Evolutionary conservation across 257 asterid genomes (phyloP).

Genomic region (Haberlea rhodopensis): DNA sequence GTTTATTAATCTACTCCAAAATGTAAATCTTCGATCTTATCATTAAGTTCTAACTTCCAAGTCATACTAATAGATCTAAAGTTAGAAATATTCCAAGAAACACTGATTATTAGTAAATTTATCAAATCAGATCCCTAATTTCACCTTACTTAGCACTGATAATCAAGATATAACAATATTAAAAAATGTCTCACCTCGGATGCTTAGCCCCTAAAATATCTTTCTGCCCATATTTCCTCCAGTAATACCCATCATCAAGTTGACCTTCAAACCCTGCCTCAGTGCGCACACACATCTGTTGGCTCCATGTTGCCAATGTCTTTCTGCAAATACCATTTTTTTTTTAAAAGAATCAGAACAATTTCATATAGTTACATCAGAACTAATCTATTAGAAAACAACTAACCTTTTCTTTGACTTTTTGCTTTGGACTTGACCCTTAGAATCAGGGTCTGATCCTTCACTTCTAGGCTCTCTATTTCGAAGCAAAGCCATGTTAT

Average conservation of each 20-base stretch:
- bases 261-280: conserved; percentile 50
- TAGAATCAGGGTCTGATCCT: conserved; percentile 33
- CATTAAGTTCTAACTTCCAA: neutral
- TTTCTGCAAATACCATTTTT: conserved; percentile 50
- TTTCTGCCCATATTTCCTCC: conserved; percentile 97
- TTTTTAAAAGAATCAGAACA: neutral
- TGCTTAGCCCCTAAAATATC: conserved; percentile 67
- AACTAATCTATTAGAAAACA: neutral
- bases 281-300: conserved; percentile 43
- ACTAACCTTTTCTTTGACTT: conserved; percentile 58
- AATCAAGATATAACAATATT: neutral
- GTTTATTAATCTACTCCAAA: neutral
- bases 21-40: neutral
- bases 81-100: conserved; percentile 1
- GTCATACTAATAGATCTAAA: neutral
- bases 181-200: conserved; percentile 56
- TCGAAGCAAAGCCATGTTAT: conserved; percentile 29
- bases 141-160: neutral
- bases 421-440: conserved; percentile 28
- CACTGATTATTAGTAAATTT: neutral
- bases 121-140: neutral
- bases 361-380: conserved; percentile 1
- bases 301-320: conserved; percentile 48
- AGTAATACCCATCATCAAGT: conserved; percentile 61
- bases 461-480: conserved; percentile 37